Evolutionary conservation across 345 rosid species (phyloP).

Genomic region (Toxicodendron radicans): DNA sequence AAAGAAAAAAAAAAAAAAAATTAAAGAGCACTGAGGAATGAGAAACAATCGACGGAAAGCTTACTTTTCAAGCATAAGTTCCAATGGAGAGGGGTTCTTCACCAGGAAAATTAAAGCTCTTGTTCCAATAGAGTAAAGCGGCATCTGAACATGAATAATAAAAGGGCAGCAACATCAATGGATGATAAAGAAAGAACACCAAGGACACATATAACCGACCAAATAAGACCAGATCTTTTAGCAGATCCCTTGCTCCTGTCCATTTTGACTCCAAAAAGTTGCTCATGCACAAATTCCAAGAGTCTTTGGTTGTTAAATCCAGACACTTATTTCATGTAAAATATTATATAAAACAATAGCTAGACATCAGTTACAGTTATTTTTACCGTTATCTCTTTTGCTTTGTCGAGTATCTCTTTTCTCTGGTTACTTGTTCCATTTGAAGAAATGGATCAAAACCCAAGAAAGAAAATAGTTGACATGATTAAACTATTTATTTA

Average conservation of each 20-base stretch:
- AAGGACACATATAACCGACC: constrained; percentile 37
- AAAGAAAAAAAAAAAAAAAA: constrained; percentile 5
- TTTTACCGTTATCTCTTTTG: constrained; percentile 4
- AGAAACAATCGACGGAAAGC: constrained; percentile 9
- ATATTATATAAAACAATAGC: background rate
- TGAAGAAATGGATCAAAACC: background rate
- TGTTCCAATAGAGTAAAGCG: constrained; percentile 16
- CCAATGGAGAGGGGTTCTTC: constrained; percentile 8
- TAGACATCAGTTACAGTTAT: constrained; percentile 24
- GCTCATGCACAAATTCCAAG: constrained; percentile 38
- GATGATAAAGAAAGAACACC: constrained; percentile 23
- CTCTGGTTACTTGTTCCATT: background rate
- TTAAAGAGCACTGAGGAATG: background rate
- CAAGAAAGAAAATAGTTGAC: constrained; percentile 19
- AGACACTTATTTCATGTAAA: constrained; percentile 1
- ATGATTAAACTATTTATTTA: constrained; percentile 29
- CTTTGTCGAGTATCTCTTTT: background rate
- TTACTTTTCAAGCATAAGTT: constrained; percentile 1
- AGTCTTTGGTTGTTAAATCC: constrained; percentile 15
- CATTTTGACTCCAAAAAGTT: constrained; percentile 31
- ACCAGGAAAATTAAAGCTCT: constrained; percentile 8
- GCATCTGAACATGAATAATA: constrained; percentile 37
- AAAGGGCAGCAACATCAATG: constrained; percentile 41
- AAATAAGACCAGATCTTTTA: constrained; percentile 40
- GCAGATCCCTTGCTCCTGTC: constrained; percentile 41